Evolutionary conservation across 1,139 yeast species (phyloP), one percentile per base, ranked within the genome.

Genomic region (Chernovozyma aurita): DNA sequence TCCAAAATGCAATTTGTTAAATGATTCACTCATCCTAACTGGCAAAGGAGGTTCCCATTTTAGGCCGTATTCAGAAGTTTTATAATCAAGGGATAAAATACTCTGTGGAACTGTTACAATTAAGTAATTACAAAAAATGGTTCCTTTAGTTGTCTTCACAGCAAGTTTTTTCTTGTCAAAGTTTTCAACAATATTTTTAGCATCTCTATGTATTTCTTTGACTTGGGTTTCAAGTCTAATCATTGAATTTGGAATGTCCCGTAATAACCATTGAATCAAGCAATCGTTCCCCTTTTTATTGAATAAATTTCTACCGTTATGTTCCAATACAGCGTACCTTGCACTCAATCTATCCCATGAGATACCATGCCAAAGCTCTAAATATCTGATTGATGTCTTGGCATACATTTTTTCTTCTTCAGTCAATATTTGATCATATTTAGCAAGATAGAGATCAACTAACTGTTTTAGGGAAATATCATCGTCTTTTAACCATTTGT

Each of bases 361-460:
- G 20, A 81, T 63, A 0, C 95, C 96, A 52, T 78, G 85, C 92
- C 95, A 86, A 26, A 82, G 61, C 53, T 87, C 95, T 39, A 76
- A 53, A 41, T 68, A 68, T 44, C 95, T 61, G 26, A 75, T 57
- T 42, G 72, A 53, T 42, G 77, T 76, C 2, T 76, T 70, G 15
- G 79, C 70, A 42, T 68, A 65, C 27, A 54, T 52, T 22, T 65
- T 65, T 51, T 85, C 92, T 3, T 63, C 70, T 13, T 57, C 57
- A 0, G 80, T 70, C 28, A 85, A 54, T 22, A 80, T 52, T 20
- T 63, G 57, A 18, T 70, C 64, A 42, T 72, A 75, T 33, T 59
- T 59, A 27, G 52, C 53, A n/a, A 80, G 46, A 47, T 76, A 84
- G 36, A 63, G 54, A 7, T 61, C 53, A 3, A 76, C 66, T 6